These are phyloP conservation scores for Scheffersomyces cryptocercus DNA, from an alignment of 1,139 yeast genomes.

Conservation along the genomic window DNA sequence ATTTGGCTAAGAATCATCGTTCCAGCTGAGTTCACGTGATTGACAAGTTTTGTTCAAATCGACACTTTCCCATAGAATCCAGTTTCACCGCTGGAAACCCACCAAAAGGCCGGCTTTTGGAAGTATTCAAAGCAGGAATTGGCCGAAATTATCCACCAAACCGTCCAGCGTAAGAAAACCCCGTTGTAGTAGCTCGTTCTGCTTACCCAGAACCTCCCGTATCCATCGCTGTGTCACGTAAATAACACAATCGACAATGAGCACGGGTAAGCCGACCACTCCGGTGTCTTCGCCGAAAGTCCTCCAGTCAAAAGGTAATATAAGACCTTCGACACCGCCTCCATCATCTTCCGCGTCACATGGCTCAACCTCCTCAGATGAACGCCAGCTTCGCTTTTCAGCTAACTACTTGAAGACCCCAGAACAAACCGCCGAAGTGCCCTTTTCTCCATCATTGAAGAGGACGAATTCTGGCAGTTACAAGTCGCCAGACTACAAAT, in stretches of 20 bases:
- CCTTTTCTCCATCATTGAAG: slow-evolving; percentile 44
- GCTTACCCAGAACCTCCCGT: too few relatives aligned
- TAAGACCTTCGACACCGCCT: slow-evolving; percentile 33
- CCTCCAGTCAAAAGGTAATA: slow-evolving; percentile 12
- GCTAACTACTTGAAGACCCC: slow-evolving; percentile 34
- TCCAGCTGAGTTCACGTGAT: too few relatives aligned
- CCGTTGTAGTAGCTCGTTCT: too few relatives aligned
- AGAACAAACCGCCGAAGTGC: slow-evolving; percentile 27
- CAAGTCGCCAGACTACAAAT: slow-evolving; percentile 35
- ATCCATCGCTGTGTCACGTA: too few relatives aligned
- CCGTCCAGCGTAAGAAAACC: too few relatives aligned
- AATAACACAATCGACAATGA: slow-evolving; percentile 8
- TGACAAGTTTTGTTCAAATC: neutral
- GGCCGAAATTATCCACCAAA: too few relatives aligned
- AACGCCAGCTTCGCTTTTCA: slow-evolving; percentile 21
- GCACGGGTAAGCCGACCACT: slow-evolving; percentile 33
- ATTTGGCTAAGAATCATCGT: too few relatives aligned
- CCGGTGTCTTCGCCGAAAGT: slow-evolving; percentile 35
- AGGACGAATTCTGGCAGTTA: slow-evolving; percentile 31
- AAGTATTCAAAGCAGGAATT: too few relatives aligned
- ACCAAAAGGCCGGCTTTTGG: neutral
- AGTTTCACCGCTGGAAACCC: slow-evolving; percentile 1
- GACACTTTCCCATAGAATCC: neutral
- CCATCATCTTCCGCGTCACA: slow-evolving; percentile 13
- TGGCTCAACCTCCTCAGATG: slow-evolving; percentile 5